These are phyloP conservation scores for Chalciporus piperatus DNA, from an alignment of 768 basidiomycete genomes.

Conservation along the genomic window DNA sequence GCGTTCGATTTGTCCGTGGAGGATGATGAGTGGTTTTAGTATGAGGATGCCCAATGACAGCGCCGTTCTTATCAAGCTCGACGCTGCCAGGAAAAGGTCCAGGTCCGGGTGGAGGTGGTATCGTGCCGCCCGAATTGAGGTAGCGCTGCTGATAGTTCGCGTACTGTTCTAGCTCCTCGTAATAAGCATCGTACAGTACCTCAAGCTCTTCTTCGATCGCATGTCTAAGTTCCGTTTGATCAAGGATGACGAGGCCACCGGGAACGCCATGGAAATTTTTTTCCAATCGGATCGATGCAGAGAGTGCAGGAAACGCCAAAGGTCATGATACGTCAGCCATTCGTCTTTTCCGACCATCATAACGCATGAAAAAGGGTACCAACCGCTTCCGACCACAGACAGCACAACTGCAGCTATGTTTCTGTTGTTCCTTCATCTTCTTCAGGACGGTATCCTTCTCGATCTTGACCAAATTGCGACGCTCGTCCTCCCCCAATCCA, in stretches of 20 bases:
- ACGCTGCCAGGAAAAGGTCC: slow-evolving; percentile 98
- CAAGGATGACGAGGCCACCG: slow-evolving; percentile 12
- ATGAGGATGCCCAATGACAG: slow-evolving; percentile 45
- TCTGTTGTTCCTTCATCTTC: slow-evolving; percentile 99
- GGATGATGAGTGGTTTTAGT: slow-evolving; percentile 37
- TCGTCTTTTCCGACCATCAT: slow-evolving; percentile 7
- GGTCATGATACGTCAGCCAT: slow-evolving; percentile 22
- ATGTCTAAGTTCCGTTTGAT: slow-evolving; percentile 50
- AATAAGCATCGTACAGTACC: slow-evolving; percentile 99
- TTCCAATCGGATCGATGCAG: slow-evolving; percentile 15
- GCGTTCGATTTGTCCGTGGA: slow-evolving; percentile 34
- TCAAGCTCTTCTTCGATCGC: slow-evolving; percentile 99
- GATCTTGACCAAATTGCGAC: slow-evolving; percentile 89
- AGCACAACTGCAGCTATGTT: slow-evolving; percentile 92
- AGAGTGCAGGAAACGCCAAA: slow-evolving; percentile 18
- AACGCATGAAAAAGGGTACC: slow-evolving; percentile 39
- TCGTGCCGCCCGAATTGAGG: slow-evolving; percentile 83
- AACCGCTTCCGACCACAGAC: slow-evolving; percentile 97
- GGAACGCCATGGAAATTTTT: slow-evolving; percentile 11
- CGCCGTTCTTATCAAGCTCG: slow-evolving; percentile 91
- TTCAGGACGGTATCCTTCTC: slow-evolving; percentile 97
- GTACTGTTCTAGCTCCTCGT: slow-evolving; percentile 99
- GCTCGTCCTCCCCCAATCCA: slow-evolving; percentile 85
- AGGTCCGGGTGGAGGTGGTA: slow-evolving; percentile 91
- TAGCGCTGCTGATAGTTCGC: slow-evolving; percentile 97